Evolutionary conservation across 345 rosid genomes (phyloP), one percentile per base, ranked within the genome.

Genomic region (Populus euphratica): DNA sequence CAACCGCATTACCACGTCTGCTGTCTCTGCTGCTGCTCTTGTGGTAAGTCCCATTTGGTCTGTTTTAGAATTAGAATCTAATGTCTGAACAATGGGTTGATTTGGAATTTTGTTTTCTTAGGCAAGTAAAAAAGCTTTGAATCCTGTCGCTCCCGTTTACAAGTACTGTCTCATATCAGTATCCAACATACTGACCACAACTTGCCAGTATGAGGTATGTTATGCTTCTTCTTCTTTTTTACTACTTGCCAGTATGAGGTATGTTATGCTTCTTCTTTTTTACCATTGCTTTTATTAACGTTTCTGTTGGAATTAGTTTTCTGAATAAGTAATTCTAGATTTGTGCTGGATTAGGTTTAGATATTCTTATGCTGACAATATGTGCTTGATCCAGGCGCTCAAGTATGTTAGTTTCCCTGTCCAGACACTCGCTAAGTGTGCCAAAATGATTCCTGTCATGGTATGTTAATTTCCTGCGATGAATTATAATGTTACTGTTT

Each of bases 241-340:
- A n/a, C n/a, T n/a, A 93, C 98, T 66, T 95, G 99, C 56, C 99
- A 95, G 81, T 95, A 95, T 84, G 99, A 95, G 94, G 98, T 94
- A 79, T 63, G 73, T 18, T 49, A 23, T 47, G 43, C 44, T 52
- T 31, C 27, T 25, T 25, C 62, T 41, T 43, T 41, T 0, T 67
- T 25, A 47, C 70, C 27, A 44, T 54, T 56, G 33, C 69, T 41
- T 66, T 56, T 16, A 36, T 73, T 8, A 38, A 39, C 13, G 27
- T 41, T 43, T 59, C 43, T 18, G 3, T 12, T 7, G 16, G 33
- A 69, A 69, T 43, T 49, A 17, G 52, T 47, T 47, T 47, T 47
- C 52, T 39, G 43, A 1, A 39, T 73, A 61, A 36, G 50, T 64
- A 41, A 31, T 66, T 59, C 50, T 23, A 61, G 66, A 73, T 66